Conservation (phyloP, 1,284 basidiomycete species). For the Apiotrichum laibachii region DNA sequence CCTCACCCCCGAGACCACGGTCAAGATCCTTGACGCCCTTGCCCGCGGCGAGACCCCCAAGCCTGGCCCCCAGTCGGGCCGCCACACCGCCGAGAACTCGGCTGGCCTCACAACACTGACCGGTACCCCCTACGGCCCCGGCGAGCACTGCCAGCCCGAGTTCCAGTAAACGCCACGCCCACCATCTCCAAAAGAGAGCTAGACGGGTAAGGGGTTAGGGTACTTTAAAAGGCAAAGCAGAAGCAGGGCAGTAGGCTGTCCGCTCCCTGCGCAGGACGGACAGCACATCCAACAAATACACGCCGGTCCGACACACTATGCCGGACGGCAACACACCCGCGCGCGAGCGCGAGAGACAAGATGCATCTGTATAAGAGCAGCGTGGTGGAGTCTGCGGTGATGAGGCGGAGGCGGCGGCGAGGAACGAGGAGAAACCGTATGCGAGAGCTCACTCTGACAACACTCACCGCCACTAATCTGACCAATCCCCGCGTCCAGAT, state of each 20-base stretch:
- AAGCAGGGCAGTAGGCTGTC: neutral
- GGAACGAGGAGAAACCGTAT: too few species aligned
- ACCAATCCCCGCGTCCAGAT: too few species aligned
- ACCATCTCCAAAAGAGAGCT: too few species aligned
- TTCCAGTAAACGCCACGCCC: constrained; percentile 61
- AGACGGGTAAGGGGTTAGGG: neutral
- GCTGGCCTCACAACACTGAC: constrained; percentile 81
- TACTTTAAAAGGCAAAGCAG: neutral
- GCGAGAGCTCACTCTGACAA: too few species aligned
- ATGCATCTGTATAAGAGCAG: constrained; percentile 10
- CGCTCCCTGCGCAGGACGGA: too few species aligned
- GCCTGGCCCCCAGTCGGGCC: constrained; percentile 84
- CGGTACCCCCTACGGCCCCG: constrained; percentile 90
- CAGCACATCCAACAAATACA: too few species aligned
- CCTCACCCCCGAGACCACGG: constrained; percentile 84
- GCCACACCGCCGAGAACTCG: constrained; percentile 84
- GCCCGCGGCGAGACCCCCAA: constrained; percentile 81
- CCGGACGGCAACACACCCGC: too few species aligned
- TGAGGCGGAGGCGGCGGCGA: too few species aligned
- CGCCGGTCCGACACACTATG: too few species aligned
- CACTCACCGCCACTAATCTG: too few species aligned
- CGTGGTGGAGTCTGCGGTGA: too few species aligned
- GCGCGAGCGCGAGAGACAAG: neutral
- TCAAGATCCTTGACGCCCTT: constrained; percentile 82
- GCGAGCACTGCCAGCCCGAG: constrained; percentile 81